Evolutionary conservation across 176 grass and related monocot species (phyloP), one percentile per base, ranked within the genome.

Genomic region (Urochloa ruziziensis): DNA sequence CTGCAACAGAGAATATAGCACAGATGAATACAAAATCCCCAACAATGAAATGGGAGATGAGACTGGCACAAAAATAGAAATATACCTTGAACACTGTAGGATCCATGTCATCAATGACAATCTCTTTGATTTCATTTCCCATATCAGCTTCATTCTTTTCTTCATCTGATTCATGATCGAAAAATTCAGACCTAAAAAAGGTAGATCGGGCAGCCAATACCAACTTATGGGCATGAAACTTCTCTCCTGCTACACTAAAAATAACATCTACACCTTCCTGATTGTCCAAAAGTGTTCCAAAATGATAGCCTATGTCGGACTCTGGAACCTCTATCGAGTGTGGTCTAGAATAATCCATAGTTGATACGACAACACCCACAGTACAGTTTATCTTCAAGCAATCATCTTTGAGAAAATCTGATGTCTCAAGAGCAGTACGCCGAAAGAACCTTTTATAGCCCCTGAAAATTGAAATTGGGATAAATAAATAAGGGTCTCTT

Each of bases 351-450:
- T 82, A 83, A 59, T 94, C 92, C 92, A 92, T 91, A 62, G 81
- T 88, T 53, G 92, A 92, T 74, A 92, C 79, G 59, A 94, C 95
- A 73, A 94, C 90, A 33, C 92, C 90, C 85, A 97, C 92, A 70
- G 92, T 97, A 43, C 95, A 97, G 79, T 94, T 94, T 82, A 97
- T 97, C 82, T 97, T 97, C 83, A 97, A 84, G 88, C 95, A 94
- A 83, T 97, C 95, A 28, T 94, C 90, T 85, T 94, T 94, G 40
- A 97, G 80, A 83, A 91, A 97, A 62, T 94, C 92, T 68, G 95
- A 97, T 67, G 63, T 87, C 86, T 97, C 95, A 64, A 97, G 92
- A 30, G 78, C 81, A 70, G 86, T 81, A 49, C 88, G 87, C 29
- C 90, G 78, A 73, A 91, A 97, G 82, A 97, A 94, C 39, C 92